These are phyloP conservation scores for Lactarius indigo DNA, from an alignment of 768 basidiomycete species.

Conservation along the genomic window DNA sequence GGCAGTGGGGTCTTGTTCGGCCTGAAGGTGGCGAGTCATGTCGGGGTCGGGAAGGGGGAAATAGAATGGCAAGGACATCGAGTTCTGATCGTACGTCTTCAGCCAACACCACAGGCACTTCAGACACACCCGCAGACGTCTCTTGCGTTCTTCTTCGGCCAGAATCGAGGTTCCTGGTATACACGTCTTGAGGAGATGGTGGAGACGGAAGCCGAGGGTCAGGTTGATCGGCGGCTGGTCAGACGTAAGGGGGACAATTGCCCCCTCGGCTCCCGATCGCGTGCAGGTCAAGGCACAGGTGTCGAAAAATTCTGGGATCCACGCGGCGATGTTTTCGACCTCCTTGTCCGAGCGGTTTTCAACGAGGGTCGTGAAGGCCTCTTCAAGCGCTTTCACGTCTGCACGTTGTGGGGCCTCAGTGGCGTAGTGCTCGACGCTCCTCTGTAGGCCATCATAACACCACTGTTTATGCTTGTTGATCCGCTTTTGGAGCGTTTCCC, in stretches of 20 bases:
- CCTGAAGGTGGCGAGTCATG: neutral
- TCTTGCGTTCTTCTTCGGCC: neutral
- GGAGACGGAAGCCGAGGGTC: neutral
- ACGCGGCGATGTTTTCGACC: neutral
- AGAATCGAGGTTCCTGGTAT: neutral
- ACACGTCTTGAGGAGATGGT: neutral
- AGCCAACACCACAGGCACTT: neutral
- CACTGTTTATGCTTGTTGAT: neutral
- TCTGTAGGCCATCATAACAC: neutral
- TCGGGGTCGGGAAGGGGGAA: neutral
- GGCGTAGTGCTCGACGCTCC: neutral
- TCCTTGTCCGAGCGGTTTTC: neutral
- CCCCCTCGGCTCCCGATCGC: too few relatives aligned
- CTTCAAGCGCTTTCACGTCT: neutral
- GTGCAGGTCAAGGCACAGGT: neutral
- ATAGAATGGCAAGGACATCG: neutral
- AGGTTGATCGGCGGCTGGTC: neutral
- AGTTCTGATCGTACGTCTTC: neutral
- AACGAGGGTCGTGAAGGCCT: neutral
- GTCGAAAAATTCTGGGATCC: neutral
- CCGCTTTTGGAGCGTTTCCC: neutral
- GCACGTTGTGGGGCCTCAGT: neutral
- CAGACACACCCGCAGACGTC: neutral
- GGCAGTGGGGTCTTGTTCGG: neutral
- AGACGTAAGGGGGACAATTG: neutral